Evolutionary conservation across 2,329 filamentous ascomycete genomes (phyloP).

Genomic region (Cyphellophora attinorum): DNA sequence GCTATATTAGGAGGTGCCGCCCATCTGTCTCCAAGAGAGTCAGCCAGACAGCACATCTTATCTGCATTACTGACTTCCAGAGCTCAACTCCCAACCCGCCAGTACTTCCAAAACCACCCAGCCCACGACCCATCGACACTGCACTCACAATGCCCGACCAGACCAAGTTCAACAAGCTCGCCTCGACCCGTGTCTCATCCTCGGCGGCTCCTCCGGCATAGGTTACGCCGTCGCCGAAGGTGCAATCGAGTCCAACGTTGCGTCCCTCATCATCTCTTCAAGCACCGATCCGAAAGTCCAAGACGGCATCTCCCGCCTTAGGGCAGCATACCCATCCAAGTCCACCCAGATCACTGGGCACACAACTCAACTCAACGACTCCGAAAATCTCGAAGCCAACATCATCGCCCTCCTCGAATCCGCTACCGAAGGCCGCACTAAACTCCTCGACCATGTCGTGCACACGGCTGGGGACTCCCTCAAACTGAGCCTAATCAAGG

Average conservation of each 20-base stretch:
- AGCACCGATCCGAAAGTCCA: conserved; percentile 42
- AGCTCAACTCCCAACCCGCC: too few relatives aligned
- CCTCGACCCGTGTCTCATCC: conserved; percentile 38
- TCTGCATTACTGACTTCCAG: too few relatives aligned
- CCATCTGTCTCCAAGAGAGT: too few relatives aligned
- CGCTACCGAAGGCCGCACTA: conserved; percentile 16
- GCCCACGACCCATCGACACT: too few relatives aligned
- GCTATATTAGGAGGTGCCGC: too few relatives aligned
- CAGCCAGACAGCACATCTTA: too few relatives aligned
- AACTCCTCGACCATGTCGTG: conserved; percentile 47
- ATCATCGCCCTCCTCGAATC: conserved; percentile 3
- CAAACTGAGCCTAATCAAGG: conserved; percentile 28
- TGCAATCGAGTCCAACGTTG: conserved; percentile 41
- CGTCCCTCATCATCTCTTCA: conserved; percentile 47
- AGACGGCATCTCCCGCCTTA: conserved; percentile 27
- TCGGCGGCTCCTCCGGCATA: conserved; percentile 55
- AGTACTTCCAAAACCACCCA: too few relatives aligned
- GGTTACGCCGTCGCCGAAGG: conserved; percentile 52
- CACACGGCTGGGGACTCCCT: conserved; percentile 44
- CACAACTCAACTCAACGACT: conserved; percentile 34
- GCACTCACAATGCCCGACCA: too few relatives aligned
- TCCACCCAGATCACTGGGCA: conserved; percentile 33
- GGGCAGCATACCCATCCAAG: background rate
- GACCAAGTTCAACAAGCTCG: conserved; percentile 15
- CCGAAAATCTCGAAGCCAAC: conserved; percentile 1